Percentiles rank a stretch among this genome's conserved stretches.
These are phyloP conservation scores for Camellia sinensis DNA, from an alignment of 148 eudicot genomes.

Conservation along the genomic window DNA sequence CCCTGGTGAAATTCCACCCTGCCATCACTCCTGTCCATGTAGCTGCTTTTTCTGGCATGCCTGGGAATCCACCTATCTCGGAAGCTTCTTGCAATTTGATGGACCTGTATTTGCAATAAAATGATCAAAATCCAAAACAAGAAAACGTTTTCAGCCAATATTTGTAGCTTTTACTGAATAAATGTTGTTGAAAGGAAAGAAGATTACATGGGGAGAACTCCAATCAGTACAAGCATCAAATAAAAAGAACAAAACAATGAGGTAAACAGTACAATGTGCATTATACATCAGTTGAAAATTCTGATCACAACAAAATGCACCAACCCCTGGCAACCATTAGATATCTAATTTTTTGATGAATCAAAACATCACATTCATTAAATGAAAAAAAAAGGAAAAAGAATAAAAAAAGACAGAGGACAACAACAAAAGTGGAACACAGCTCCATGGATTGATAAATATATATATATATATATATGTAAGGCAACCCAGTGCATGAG, in stretches of 20 bases:
- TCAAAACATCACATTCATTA: not conserved
- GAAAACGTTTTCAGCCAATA: not conserved
- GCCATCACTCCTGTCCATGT: constrained; percentile 47
- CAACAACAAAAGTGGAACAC: no score
- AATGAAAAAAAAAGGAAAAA: not conserved
- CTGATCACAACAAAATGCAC: no score
- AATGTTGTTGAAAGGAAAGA: not conserved
- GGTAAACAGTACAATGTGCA: no score
- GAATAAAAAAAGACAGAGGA: no score
- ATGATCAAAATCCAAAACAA: constrained; percentile 5
- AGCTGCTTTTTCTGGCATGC: constrained; percentile 40
- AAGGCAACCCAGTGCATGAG: no score
- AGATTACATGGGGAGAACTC: no score
- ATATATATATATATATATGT: no score
- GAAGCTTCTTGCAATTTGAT: constrained; percentile 85
- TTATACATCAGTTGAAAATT: no score
- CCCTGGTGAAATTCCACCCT: constrained; percentile 37
- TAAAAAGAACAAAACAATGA: no score
- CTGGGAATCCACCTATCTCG: constrained; percentile 82
- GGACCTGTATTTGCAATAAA: constrained; percentile 52
- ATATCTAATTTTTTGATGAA: not conserved
- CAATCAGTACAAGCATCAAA: not conserved
- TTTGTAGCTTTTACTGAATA: not conserved
- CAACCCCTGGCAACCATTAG: not conserved
- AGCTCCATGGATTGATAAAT: no score